phyloP scores from a whole-genome alignment of 305 asterid genomes.

The Fraxinus angustifolia region DNA sequence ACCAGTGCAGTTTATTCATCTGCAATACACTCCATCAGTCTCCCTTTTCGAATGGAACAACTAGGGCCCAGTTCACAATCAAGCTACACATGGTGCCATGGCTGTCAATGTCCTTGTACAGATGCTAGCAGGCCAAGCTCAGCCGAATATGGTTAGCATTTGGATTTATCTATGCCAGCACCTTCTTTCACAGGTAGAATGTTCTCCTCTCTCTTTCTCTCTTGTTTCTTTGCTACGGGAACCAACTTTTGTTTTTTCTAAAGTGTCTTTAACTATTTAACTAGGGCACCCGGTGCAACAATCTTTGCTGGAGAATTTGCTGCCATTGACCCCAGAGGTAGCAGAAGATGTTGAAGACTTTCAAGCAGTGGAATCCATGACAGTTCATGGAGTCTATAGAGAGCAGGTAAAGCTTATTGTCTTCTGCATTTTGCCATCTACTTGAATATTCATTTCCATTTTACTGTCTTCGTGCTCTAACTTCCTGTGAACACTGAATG shows the following conservation, averaged over 20 bases:
- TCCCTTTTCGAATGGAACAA: constrained; percentile 80
- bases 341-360: constrained; percentile 60
- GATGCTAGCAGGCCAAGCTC: constrained; percentile 71
- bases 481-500: constrained; percentile 5
- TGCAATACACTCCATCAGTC: constrained; percentile 76
- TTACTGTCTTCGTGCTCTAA: neutral
- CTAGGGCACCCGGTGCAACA: constrained; percentile 40
- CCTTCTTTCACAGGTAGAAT: constrained; percentile 59
- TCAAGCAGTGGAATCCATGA: constrained; percentile 69
- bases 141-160: constrained; percentile 62
- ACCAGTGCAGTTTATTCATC: constrained; percentile 89
- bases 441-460: neutral
- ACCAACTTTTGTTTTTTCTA: neutral
- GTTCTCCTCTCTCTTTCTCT: neutral
- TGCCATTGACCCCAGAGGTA: constrained; percentile 62
- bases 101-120: constrained; percentile 55
- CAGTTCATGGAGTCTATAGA: constrained; percentile 69
- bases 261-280: constrained; percentile 10
- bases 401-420: constrained; percentile 49
- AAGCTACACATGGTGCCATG: constrained; percentile 51
- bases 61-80: constrained; percentile 60
- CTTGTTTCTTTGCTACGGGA: neutral
- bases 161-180: constrained; percentile 80
- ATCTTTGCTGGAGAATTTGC: constrained; percentile 52
- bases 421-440: neutral